Evolutionary conservation across 116 monocot genomes (phyloP), one percentile per base, ranked within the genome.

Genomic region (Phalaenopsis hybrid): DNA sequence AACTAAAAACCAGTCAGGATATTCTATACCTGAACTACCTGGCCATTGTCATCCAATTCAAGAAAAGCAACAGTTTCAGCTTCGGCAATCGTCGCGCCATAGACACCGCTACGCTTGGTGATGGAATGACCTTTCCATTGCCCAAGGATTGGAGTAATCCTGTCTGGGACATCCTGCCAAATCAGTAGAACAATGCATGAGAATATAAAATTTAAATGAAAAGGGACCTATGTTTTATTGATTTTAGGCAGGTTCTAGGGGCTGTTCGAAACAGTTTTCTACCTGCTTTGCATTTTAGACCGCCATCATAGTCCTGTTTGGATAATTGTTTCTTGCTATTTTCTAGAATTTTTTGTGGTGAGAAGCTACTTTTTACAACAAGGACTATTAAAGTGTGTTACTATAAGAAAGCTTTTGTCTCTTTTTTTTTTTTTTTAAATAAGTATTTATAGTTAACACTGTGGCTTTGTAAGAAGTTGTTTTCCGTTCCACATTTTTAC

Each of bases 31-130:
- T 92, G 94, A 85, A 91, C 84, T 50, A 97, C 46, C 76, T 86
- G 89, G 37, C 91, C 92, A 31, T 83, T 81, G 17, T 77, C 83
- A 82, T 92, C 82, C 58, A 92, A 79, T 75, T 97, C 90, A 82
- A 92, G 89, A 10, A 82, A 74, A 83, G 89, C 57, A 79, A 86
- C 69, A 31, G 90, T 93, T 83, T 94, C 87, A 37, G 98, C 98
- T 78, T 95, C 86, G 67, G 85, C 68, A 79, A 92, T 81, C 13
- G 98, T 98, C 59, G 94, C 91, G 74, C 98, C 98, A 85, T 98
- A 98, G 25, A 98, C 81, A 76, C 98, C 93, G 86, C 90, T 95
- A 41, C 98, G 86, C 80, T 92, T 98, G 20, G 98, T 98, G 57
- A 95, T 74, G 58, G 98, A 95, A 68, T 85, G 93, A 13, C 98